A percentile compares a stretch with the other conserved stretches of the same genome.
Conservation (phyloP, 2,329 filamentous ascomycete species). For the Fusarium palustre region DNA sequence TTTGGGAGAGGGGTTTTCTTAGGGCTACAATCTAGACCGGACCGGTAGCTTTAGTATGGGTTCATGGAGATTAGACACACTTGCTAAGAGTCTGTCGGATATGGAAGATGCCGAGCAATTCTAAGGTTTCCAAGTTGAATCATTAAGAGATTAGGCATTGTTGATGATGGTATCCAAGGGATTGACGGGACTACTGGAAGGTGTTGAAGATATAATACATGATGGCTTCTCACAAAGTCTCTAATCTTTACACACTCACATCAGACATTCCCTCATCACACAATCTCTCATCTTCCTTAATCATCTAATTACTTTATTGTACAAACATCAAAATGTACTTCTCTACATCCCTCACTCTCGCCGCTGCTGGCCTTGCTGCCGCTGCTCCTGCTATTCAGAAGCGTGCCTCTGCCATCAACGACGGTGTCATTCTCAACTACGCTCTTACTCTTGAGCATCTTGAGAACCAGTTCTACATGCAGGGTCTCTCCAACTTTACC, state of each 20-base stretch:
- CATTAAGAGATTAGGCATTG: not conserved
- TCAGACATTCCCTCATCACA: not conserved
- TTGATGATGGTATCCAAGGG: not conserved
- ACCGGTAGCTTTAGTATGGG: not conserved
- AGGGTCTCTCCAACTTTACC: conserved; percentile 69
- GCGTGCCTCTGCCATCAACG: conserved; percentile 32
- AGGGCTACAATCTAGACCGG: not conserved
- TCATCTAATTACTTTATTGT: not conserved
- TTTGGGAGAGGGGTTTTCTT: not conserved
- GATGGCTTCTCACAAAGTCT: not conserved
- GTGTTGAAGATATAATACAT: not conserved
- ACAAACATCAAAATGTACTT: conserved; percentile 22
- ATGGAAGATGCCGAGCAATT: conserved; percentile 7
- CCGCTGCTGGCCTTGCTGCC: conserved; percentile 30
- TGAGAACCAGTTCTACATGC: conserved; percentile 71
- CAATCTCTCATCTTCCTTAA: not conserved
- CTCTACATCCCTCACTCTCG: conserved; percentile 20
- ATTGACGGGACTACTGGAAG: no score
- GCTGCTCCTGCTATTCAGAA: conserved; percentile 32
- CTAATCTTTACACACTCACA: not conserved
- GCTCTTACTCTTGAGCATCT: conserved; percentile 65
- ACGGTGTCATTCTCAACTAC: conserved; percentile 58
- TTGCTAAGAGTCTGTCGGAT: conserved; percentile 11
- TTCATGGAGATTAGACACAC: not conserved
- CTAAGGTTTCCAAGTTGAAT: not conserved